Evolutionary conservation across 805 yeast genomes (phyloP), one percentile per base, ranked within the genome.

Genomic region (Jamesozyma piceae): DNA sequence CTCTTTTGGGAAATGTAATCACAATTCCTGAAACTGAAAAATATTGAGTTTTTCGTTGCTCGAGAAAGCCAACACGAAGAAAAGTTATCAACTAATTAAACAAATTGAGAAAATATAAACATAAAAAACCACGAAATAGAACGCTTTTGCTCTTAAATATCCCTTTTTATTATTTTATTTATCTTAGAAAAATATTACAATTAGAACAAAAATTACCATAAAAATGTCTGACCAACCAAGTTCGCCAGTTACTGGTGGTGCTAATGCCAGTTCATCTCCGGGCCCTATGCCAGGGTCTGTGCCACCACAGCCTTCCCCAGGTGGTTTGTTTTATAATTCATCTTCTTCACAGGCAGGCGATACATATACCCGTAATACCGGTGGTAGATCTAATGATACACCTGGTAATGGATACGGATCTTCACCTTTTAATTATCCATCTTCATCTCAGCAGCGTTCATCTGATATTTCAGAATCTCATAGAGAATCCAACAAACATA

Each of bases 371-470:
- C 53, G 47, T 15, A 52, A 57, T 42, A 48, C 51, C 28, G 53
- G 38, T 28, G 39, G 31, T 32, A 44, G 53, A 39, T 42, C 37
- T 13, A 37, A 29, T 21, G 32, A 26, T 2, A 43, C 44, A n/a
- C 53, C 50, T 19, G 55, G 44, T 31, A 40, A 40, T n/a, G 34
- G 26, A 6, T 63, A 62, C 21, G 67, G 64, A 1, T 68, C 73
- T 4, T 72, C 77, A 2, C 77, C 77, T 17, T 53, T 73, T 35
- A 65, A 59, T 39, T 69, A 69, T 39, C 66, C 74, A 1, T 69
- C 70, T 13, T 61, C 68, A 10, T 40, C 47, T 5, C 45, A 46
- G 15, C 40, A 30, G 19, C 52, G 46, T 8, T 44, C 53, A 5
- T 66, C 71, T 4, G 67, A 63, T 30, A 45, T 43, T 27, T 32